Conservation (phyloP, 352 stramenopile genomes). For the Saprolegnia diclina region DNA sequence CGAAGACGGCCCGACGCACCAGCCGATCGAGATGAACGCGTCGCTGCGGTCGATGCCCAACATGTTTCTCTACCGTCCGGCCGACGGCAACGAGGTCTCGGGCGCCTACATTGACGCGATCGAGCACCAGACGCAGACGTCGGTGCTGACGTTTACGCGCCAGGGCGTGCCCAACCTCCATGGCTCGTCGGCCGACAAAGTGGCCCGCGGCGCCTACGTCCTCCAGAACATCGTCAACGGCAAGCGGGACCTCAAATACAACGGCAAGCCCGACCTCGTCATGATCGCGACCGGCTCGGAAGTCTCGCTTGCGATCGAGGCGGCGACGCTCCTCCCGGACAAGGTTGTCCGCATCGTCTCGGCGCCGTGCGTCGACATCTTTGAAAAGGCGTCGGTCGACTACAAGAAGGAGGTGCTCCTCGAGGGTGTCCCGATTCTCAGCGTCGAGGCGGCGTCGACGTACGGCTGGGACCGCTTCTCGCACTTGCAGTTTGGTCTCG, state of each 20-base stretch:
- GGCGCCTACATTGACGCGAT: constrained; percentile 91
- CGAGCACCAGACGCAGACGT: constrained; percentile 82
- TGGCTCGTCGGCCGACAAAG: constrained; percentile 83
- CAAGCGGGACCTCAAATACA: constrained; percentile 59
- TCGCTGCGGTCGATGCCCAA: constrained; percentile 96
- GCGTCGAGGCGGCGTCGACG: constrained; percentile 91
- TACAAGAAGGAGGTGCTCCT: constrained; percentile 96
- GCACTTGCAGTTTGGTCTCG: constrained; percentile 89
- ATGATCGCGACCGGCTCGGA: constrained; percentile 94
- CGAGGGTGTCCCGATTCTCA: constrained; percentile 92
- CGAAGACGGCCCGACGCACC: constrained; percentile 99
- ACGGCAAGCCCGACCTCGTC: constrained; percentile 84
- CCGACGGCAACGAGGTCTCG: constrained; percentile 98
- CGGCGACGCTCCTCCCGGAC: constrained; percentile 84
- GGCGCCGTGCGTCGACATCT: constrained; percentile 97
- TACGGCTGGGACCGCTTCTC: constrained; percentile 96
- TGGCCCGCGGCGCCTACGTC: constrained; percentile 88
- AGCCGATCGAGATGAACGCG: constrained; percentile 98
- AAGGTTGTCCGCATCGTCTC: constrained; percentile 93
- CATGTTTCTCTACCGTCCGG: constrained; percentile 96
- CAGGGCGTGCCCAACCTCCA: constrained; percentile 84
- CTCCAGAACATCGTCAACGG: constrained; percentile 74
- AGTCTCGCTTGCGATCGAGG: constrained; percentile 92
- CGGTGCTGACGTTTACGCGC: constrained; percentile 91
- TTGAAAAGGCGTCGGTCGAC: constrained; percentile 91